A percentile compares a stretch with the other conserved stretches of the same genome.
Evolutionary conservation across 345 rosid species (phyloP).

Genomic region (Rhodamnia argentea): DNA sequence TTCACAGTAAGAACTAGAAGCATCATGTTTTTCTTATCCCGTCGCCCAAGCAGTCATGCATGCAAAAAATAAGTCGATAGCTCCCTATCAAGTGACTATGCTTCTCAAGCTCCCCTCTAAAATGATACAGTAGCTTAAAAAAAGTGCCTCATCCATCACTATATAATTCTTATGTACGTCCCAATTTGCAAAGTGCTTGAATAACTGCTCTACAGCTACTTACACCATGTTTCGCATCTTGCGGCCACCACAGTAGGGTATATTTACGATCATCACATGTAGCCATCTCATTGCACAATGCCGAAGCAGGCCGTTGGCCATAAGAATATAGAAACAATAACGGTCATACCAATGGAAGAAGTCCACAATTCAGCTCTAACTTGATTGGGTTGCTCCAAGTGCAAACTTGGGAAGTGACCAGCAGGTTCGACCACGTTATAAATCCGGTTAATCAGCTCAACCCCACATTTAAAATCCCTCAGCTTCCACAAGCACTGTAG

Average conservation of each 20-base stretch:
- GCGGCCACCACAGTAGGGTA: background rate
- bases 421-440: slow-evolving; percentile 42
- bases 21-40: background rate
- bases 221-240: background rate
- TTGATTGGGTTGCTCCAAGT: slow-evolving; percentile 62
- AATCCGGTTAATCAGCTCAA: slow-evolving; percentile 83
- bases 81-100: background rate
- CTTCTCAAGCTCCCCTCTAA: background rate
- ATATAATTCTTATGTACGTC: background rate
- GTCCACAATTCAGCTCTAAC: slow-evolving; percentile 88
- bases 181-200: background rate
- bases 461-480: slow-evolving; percentile 64
- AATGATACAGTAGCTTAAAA: background rate
- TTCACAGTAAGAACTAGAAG: background rate
- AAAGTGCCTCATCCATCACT: background rate
- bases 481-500: slow-evolving; percentile 87
- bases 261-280: background rate
- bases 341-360: slow-evolving; percentile 46
- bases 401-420: slow-evolving; percentile 73
- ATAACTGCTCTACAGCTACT: background rate
- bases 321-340: background rate
- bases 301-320: background rate
- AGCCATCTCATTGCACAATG: background rate
- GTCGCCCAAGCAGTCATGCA: background rate
- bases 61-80: background rate